Conservation (phyloP, 2,329 filamentous ascomycete species). For the Neonectria punicea region DNA sequence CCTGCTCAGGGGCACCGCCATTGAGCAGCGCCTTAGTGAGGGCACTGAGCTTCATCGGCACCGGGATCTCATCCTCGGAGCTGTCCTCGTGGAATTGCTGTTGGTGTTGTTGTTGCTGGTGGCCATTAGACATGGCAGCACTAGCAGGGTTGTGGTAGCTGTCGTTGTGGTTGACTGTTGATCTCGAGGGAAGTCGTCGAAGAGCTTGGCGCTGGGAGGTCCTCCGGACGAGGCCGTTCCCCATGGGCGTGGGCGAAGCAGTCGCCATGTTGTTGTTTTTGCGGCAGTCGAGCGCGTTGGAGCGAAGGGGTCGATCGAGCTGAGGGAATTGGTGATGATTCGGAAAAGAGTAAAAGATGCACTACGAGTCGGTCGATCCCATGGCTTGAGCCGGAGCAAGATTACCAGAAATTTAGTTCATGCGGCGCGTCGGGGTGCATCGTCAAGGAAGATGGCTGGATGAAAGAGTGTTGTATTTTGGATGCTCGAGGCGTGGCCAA, state of each 20-base stretch:
- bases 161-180: slow-evolving; percentile 57
- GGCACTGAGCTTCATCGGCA: slow-evolving; percentile 93
- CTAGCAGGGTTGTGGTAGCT: slow-evolving; percentile 52
- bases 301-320: slow-evolving; percentile 25
- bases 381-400: slow-evolving; percentile 50
- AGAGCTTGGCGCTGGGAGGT: slow-evolving; percentile 67
- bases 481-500: slow-evolving; percentile 42
- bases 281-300: slow-evolving; percentile 31
- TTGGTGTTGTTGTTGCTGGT: slow-evolving; percentile 54
- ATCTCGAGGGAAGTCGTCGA: slow-evolving; percentile 60
- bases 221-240: slow-evolving; percentile 60
- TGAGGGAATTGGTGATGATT: slow-evolving; percentile 31
- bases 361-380: slow-evolving; percentile 54
- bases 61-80: slow-evolving; percentile 92
- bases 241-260: slow-evolving; percentile 66
- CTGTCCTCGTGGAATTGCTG: slow-evolving; percentile 75
- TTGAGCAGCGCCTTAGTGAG: slow-evolving; percentile 87
- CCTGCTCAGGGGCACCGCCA: slow-evolving; percentile 64
- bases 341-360: slow-evolving; percentile 45
- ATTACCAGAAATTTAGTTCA: slow-evolving; percentile 49
- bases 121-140: slow-evolving; percentile 43
- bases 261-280: slow-evolving; percentile 56
- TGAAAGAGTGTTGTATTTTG: slow-evolving; percentile 43
- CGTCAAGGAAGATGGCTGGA: slow-evolving; percentile 35
- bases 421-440: slow-evolving; percentile 47